Conservation (phyloP, 2,329 filamentous ascomycete species). For the Microascus cirrosus region DNA sequence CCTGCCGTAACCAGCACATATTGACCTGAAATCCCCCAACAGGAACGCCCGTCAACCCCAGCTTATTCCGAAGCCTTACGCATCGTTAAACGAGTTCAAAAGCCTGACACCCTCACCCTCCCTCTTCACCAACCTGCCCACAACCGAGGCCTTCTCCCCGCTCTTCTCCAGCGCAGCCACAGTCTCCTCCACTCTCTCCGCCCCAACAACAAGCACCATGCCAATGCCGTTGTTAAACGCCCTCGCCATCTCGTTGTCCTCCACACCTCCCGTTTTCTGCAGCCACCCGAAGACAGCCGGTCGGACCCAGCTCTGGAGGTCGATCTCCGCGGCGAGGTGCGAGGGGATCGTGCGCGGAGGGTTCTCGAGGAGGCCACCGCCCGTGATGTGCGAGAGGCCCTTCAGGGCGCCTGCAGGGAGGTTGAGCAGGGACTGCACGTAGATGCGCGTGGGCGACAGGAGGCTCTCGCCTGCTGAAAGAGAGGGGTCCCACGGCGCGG, state of each 20-base stretch:
- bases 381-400: slow-evolving; percentile 94
- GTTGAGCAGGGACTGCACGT: slow-evolving; percentile 71
- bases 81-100: slow-evolving; percentile 26
- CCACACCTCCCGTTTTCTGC: slow-evolving; percentile 60
- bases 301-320: slow-evolving; percentile 64
- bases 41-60: not conserved
- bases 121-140: slow-evolving; percentile 60
- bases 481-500: slow-evolving; percentile 63
- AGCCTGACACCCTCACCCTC: slow-evolving; percentile 23
- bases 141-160: slow-evolving; percentile 66
- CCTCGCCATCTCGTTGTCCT: slow-evolving; percentile 68
- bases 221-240: slow-evolving; percentile 94
- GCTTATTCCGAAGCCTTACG: not conserved
- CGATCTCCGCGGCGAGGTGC: slow-evolving; percentile 68
- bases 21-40: not conserved
- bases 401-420: slow-evolving; percentile 60
- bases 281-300: slow-evolving; percentile 82
- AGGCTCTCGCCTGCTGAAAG: slow-evolving; percentile 62
- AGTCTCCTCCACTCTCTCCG: slow-evolving; percentile 50
- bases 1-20: too few relatives aligned
- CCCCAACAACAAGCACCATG: slow-evolving; percentile 78
- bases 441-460: slow-evolving; percentile 85
- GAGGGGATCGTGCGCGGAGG: slow-evolving; percentile 85
- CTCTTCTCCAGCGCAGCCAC: slow-evolving; percentile 47
- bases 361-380: slow-evolving; percentile 86